Evolutionary conservation across 176 grass and related monocot species (phyloP), one percentile per base, ranked within the genome.

Genomic region (Triticum timopheevii): DNA sequence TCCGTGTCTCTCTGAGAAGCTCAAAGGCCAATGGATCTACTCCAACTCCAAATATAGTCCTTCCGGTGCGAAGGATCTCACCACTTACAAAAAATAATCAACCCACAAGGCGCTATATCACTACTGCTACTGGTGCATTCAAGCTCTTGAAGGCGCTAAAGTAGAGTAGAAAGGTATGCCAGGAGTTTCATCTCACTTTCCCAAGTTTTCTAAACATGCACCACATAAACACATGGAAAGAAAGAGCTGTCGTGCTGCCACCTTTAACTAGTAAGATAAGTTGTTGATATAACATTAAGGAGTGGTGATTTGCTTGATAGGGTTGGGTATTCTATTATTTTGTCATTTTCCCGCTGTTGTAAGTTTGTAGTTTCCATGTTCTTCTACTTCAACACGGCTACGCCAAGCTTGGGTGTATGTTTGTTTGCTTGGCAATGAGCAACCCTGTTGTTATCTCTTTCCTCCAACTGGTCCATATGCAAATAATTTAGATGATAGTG

Each of bases 401-500:
- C 28, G 34, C 94, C 77, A 99, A 96, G 89, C 85, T 95, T 82
- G 97, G 92, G 97, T 93, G 97, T 94, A 91, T 66, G 68, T 79
- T 64, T 54, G 52, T 72, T 25, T 56, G 8, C 24, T 45, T 40
- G 52, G 47, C 78, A 42, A 65, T 83, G 69, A 23, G 28, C 63
- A 38, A 50, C 62, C 15, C 40, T 74, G 40, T 7, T 69, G 2
- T 0, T 16, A 6, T 47, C 19, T 30, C 11, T 74, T 20, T 63
- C 44, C 16, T 45, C 23, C 73, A 22, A 23, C 33, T 69, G 39
- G 64, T 77, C 69, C 77, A 58, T 64, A 24, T 31, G 34, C 63
- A n/a, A 23, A 54, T 54, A 19, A 39, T 5, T 33, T 82, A n/a
- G 49, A 52, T 52, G 49, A 47, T 39, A 80, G 28, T 30, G 28